Conservation (phyloP, 495 filamentous ascomycete species). For the Penicillium salamii region DNA sequence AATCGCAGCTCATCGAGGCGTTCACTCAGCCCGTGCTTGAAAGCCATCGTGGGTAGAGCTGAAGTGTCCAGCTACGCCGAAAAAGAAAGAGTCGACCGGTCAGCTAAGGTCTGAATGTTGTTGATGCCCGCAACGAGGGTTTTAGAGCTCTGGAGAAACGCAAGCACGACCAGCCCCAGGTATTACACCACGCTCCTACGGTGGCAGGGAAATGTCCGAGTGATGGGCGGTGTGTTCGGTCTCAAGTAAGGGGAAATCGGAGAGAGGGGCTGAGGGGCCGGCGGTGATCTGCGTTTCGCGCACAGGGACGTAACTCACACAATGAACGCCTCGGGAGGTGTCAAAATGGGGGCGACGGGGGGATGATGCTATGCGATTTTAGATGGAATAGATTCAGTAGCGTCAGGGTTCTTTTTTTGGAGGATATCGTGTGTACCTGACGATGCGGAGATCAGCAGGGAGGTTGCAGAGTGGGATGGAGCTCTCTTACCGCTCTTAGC, state of each 20-base stretch:
- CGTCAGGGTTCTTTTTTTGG: constrained; percentile 9
- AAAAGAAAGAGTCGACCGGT: constrained; percentile 20
- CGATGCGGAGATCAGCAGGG: constrained; percentile 33
- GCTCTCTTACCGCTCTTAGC: constrained; percentile 26
- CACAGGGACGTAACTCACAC: constrained; percentile 35
- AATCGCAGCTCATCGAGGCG: constrained; percentile 76
- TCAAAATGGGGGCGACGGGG: constrained; percentile 16
- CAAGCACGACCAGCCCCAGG: constrained; percentile 9
- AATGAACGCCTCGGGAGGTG: constrained; percentile 44
- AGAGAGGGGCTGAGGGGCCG: constrained; percentile 42
- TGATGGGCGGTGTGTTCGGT: constrained; percentile 33
- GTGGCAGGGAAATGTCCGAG: constrained; percentile 6
- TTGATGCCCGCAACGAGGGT: constrained; percentile 3
- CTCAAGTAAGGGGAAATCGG: constrained; percentile 38
- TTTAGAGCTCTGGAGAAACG: constrained; percentile 8
- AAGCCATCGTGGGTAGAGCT: constrained; percentile 55
- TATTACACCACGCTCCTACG: background rate
- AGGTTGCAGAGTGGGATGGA: constrained; percentile 25
- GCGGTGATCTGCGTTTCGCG: constrained; percentile 30
- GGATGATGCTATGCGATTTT: constrained; percentile 5
- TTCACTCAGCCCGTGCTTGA: constrained; percentile 62
- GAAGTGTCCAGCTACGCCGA: constrained; percentile 33
- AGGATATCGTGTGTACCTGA: constrained; percentile 22
- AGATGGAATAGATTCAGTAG: constrained; percentile 8
- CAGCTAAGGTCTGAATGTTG: constrained; percentile 17